Conservation (phyloP, 108 stramenopile species). For the Skeletonema marinoi region DNA sequence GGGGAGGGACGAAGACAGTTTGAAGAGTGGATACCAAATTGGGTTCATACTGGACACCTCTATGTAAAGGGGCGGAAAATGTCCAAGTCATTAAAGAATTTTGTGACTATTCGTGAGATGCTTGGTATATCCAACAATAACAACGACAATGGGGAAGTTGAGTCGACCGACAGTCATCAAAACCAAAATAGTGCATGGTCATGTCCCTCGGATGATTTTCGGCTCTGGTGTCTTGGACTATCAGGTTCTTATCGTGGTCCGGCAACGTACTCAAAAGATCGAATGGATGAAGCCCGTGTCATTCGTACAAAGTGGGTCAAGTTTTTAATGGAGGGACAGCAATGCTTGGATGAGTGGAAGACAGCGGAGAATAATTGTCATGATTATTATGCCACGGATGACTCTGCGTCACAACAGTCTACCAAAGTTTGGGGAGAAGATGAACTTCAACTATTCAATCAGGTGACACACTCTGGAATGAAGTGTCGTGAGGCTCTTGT, state of each 20-base stretch:
- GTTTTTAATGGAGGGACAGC: constrained; percentile 70
- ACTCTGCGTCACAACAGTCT: constrained; percentile 5
- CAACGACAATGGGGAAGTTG: background rate
- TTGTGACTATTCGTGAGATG: constrained; percentile 88
- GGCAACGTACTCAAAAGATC: constrained; percentile 62
- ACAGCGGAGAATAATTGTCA: background rate
- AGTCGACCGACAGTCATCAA: background rate
- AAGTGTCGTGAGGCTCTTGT: constrained; percentile 38
- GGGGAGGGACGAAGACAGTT: background rate
- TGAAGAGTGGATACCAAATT: constrained; percentile 95
- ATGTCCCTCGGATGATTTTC: constrained; percentile 83
- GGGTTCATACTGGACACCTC: constrained; percentile 98
- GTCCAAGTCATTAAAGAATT: constrained; percentile 98
- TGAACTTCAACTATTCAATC: constrained; percentile 50
- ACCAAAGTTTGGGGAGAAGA: constrained; percentile 50
- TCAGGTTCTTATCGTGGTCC: constrained; percentile 83
- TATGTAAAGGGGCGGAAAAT: constrained; percentile 98
- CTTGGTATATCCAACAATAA: constrained; percentile 8
- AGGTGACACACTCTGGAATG: constrained; percentile 8
- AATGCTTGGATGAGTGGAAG: constrained; percentile 44
- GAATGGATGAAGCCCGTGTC: constrained; percentile 64
- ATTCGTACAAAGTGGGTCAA: constrained; percentile 61
- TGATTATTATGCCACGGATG: background rate
- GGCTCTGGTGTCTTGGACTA: constrained; percentile 84
- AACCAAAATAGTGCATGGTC: constrained; percentile 32